Evolutionary conservation across 768 basidiomycete species (phyloP).

Genomic region (Neoboletus magnificus): DNA sequence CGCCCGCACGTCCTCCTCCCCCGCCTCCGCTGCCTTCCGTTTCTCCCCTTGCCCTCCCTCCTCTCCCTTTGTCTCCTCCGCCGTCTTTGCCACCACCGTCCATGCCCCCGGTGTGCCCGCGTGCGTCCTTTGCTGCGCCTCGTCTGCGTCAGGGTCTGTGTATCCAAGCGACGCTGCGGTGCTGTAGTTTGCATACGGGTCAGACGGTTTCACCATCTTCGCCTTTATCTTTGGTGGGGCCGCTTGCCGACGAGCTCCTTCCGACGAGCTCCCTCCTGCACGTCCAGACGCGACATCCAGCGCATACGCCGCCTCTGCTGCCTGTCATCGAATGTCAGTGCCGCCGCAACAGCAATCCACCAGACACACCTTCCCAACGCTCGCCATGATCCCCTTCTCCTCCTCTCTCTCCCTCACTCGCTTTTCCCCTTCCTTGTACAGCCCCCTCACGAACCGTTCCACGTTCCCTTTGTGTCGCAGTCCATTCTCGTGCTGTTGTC

Average conservation of each 20-base stretch:
- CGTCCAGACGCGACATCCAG: conserved; percentile 71
- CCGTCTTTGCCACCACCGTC: conserved; percentile 51
- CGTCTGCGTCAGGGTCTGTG: conserved; percentile 73
- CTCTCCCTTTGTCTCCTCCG: background rate
- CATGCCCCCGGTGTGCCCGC: conserved; percentile 79
- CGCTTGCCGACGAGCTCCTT: conserved; percentile 6
- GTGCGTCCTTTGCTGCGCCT: conserved; percentile 53
- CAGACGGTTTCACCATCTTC: conserved; percentile 52
- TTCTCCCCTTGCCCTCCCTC: conserved; percentile 27
- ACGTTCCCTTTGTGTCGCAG: conserved; percentile 92
- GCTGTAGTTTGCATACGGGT: conserved; percentile 81
- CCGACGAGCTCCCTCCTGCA: conserved; percentile 30
- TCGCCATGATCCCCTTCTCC: conserved; percentile 81
- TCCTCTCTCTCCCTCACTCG: conserved; percentile 81
- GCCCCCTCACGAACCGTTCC: conserved; percentile 85
- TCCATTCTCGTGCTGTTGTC: conserved; percentile 89
- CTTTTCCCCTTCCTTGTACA: conserved; percentile 93
- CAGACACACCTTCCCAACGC: conserved; percentile 68
- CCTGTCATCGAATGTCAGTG: conserved; percentile 39
- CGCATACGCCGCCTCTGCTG: conserved; percentile 76
- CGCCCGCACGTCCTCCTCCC: conserved; percentile 48
- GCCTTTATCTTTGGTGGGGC: conserved; percentile 30
- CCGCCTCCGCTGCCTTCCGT: conserved; percentile 37
- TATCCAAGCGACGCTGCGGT: conserved; percentile 84
- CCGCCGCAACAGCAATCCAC: background rate